These are phyloP conservation scores for Globisporangium nodosum DNA, from an alignment of 352 stramenopile species.

Conservation along the genomic window DNA sequence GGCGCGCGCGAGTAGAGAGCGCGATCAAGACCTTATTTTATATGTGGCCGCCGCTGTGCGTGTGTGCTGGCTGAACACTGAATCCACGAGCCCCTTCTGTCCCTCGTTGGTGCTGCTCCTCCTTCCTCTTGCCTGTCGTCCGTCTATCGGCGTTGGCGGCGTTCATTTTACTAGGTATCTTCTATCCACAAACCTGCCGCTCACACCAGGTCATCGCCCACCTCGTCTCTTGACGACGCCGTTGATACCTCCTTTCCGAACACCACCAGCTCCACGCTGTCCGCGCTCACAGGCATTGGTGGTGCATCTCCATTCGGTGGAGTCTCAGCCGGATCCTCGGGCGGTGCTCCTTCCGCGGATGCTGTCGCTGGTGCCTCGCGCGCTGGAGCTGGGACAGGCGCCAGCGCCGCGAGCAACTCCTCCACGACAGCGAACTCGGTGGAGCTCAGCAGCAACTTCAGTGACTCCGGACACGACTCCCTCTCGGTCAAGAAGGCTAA, in stretches of 20 bases:
- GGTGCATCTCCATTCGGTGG: neutral
- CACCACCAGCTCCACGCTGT: neutral
- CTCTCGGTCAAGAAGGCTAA: constrained; percentile 24
- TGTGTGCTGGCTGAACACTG: neutral
- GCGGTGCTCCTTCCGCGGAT: neutral
- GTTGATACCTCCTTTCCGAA: neutral
- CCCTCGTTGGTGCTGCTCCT: neutral
- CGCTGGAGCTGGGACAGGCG: constrained; percentile 15
- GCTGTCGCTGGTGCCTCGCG: neutral
- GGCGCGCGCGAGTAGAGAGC: neutral
- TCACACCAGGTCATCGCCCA: neutral
- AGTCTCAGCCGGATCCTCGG: neutral
- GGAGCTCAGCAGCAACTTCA: constrained; percentile 19
- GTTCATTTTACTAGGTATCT: constrained; percentile 1
- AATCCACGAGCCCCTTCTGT: neutral
- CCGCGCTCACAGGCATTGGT: neutral
- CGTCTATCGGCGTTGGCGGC: constrained; percentile 1
- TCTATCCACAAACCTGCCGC: neutral
- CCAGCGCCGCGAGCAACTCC: constrained; percentile 24
- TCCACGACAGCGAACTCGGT: constrained; percentile 21
- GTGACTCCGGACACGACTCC: constrained; percentile 19
- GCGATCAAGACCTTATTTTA: neutral
- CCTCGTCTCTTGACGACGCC: neutral
- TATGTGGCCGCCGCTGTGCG: neutral
- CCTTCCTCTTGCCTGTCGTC: neutral